Base-by-base conservation (phyloP, 371 early-diverging fungal genomes). In the Smittium mucronatum region DNA sequence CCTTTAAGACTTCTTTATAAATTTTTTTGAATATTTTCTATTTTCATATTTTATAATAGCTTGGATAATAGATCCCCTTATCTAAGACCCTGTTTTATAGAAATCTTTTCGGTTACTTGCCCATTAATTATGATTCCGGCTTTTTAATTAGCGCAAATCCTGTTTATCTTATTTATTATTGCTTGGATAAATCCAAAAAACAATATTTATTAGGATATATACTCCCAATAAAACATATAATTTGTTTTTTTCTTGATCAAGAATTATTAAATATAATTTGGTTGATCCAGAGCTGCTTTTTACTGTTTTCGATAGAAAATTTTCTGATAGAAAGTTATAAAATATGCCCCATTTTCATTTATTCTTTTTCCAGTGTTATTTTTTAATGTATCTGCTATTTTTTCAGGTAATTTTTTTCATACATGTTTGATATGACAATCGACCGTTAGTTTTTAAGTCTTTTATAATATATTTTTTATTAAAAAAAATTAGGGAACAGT, bases 61-160 rank as follows among this genome's bases (percentile, higher is more conserved):
- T 70, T 70, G 2, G 70, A 73, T 0, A 70, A 63, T 15, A 63
- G 73, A 34, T 70, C 73, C 0, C 73, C 70, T 29, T 72, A 70
- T 0, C 67, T 29, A 1, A 72, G 70, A 0, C 70, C 73, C n/a
- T 69, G 64, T 32, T 28, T 59, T 32, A 70, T 72, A 5, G 25
- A 2, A 33, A 71, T 29, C 17, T 33, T 2, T 65, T 65, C 65
- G n/a, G 21, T 65, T 5, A 65, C n/a, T 65, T 36, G 31, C 5
- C 28, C 64, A 21, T 26, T 58, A 25, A 28, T 33, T 28, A 33
- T 61, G 5, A 30, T n/a, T 61, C 11, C 5, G 5, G 21, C 34
- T 25, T 65, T 28, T 34, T 26, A 32, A 5, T 34, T 34, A n/a
- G n/a, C 15, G 36, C 34, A 65, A 31, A 65, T 33, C 31, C 5